Evolutionary conservation across 495 filamentous ascomycete species (phyloP).

Genomic region (Neurospora intermedia): DNA sequence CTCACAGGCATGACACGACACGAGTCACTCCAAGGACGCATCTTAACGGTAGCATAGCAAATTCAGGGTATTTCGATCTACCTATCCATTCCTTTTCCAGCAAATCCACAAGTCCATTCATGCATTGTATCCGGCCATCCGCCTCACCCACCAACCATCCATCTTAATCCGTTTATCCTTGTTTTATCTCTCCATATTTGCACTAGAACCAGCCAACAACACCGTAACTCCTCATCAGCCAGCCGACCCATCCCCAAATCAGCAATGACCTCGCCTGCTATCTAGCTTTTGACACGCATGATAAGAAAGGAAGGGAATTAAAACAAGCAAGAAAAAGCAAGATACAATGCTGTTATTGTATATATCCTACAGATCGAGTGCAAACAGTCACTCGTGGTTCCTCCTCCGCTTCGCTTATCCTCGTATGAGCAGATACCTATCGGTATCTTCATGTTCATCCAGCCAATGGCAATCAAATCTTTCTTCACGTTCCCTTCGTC

Average conservation of each 20-base stretch:
- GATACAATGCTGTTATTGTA: neutral
- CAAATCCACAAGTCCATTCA: neutral
- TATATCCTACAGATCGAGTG: neutral
- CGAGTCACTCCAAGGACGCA: neutral
- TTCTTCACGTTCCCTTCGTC: neutral
- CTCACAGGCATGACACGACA: neutral
- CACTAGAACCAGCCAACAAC: neutral
- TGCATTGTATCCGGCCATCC: neutral
- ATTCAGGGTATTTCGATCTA: neutral
- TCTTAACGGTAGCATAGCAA: neutral
- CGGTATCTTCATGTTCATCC: neutral
- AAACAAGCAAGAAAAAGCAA: neutral
- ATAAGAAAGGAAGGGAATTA: neutral
- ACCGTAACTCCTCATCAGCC: neutral
- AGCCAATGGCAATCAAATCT: no score
- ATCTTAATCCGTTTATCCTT: neutral
- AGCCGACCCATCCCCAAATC: neutral
- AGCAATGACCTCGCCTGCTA: neutral
- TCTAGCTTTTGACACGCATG: neutral
- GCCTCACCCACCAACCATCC: neutral
- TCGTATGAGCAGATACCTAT: neutral
- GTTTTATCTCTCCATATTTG: neutral
- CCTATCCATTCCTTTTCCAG: neutral
- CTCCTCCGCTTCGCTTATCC: neutral
- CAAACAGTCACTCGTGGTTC: neutral